Percentiles rank a stretch among this genome's conserved stretches.
These are phyloP conservation scores for Lathyrus oleraceus DNA, from an alignment of 306 rosid genomes.

Conservation along the genomic window DNA sequence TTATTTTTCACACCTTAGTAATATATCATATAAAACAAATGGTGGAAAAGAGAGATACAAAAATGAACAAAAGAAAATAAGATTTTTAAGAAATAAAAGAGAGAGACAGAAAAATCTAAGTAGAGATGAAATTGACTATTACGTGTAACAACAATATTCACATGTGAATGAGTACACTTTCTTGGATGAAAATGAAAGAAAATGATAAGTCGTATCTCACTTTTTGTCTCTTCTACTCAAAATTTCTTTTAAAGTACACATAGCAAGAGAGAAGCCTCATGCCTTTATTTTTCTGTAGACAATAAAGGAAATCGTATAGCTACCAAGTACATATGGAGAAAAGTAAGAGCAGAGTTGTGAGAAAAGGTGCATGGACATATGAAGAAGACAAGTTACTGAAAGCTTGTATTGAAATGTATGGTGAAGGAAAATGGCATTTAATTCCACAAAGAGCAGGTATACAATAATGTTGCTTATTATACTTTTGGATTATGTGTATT, in stretches of 20 bases:
- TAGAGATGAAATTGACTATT: neutral
- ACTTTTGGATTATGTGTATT: too few species aligned
- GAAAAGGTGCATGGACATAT: constrained; percentile 17
- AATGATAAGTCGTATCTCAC: neutral
- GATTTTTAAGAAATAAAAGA: neutral
- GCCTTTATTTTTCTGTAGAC: neutral
- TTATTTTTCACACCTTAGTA: neutral
- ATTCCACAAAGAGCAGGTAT: constrained; percentile 13
- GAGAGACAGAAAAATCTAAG: neutral
- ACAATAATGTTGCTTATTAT: neutral
- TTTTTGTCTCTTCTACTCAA: neutral
- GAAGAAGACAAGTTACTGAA: constrained; percentile 8
- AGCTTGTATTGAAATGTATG: neutral
- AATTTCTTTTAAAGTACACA: neutral
- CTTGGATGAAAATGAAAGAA: neutral
- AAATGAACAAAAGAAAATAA: neutral
- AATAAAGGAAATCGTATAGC: neutral
- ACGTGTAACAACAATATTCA: neutral
- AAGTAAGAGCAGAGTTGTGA: neutral
- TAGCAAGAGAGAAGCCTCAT: neutral
- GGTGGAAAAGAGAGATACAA: too few species aligned
- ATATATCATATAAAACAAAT: too few species aligned
- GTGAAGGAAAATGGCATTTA: constrained; percentile 22
- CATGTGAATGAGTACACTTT: neutral
- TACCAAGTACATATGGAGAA: neutral